Evolutionary conservation across 1,139 yeast species (phyloP).

Genomic region (Saccharomyces hybrid): DNA sequence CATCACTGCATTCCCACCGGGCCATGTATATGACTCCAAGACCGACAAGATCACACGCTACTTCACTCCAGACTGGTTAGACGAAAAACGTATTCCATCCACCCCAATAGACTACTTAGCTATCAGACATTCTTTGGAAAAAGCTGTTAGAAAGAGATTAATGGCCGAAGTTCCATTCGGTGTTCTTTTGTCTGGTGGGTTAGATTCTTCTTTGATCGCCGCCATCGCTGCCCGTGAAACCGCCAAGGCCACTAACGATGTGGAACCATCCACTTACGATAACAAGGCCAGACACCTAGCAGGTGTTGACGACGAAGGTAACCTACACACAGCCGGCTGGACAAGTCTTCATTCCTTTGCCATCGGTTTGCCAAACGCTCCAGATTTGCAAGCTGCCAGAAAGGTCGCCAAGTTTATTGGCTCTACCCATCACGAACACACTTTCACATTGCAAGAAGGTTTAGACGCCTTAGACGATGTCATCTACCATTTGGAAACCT

Average conservation of each 20-base stretch:
- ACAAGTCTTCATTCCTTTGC: slow-evolving; percentile 91
- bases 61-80: slow-evolving; percentile 93
- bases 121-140: slow-evolving; percentile 76
- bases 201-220: slow-evolving; percentile 93
- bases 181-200: slow-evolving; percentile 91
- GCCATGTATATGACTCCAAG: slow-evolving; percentile 87
- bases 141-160: slow-evolving; percentile 95
- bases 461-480: slow-evolving; percentile 92
- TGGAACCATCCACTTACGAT: slow-evolving; percentile 33
- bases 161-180: slow-evolving; percentile 99
- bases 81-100: slow-evolving; percentile 63
- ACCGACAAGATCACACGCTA: slow-evolving; percentile 82
- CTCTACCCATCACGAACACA: slow-evolving; percentile 94
- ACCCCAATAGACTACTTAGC: slow-evolving; percentile 62
- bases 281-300: slow-evolving; percentile 56
- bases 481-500: slow-evolving; percentile 90
- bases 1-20: slow-evolving; percentile 94
- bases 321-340: slow-evolving; percentile 73
- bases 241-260: slow-evolving; percentile 56
- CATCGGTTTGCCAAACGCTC: slow-evolving; percentile 94
- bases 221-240: slow-evolving; percentile 96
- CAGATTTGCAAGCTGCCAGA: slow-evolving; percentile 91
- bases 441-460: slow-evolving; percentile 93
- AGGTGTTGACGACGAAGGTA: slow-evolving; percentile 86
- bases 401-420: slow-evolving; percentile 94